Conservation (phyloP, 2,329 filamentous ascomycete species). For the Aspergillus sp. region DNA sequence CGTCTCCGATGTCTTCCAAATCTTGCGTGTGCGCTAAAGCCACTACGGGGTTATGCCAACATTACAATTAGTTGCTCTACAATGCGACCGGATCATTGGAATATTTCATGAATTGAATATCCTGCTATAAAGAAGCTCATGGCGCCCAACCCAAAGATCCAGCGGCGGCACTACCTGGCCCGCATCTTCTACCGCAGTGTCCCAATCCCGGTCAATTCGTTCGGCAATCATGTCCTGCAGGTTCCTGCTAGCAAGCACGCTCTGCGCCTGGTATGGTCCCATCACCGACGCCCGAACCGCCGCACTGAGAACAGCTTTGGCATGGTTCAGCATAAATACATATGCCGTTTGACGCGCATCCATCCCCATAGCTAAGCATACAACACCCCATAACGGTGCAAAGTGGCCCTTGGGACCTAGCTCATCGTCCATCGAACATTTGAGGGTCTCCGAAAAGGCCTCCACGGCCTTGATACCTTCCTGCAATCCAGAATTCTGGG, state of each 20-base stretch:
- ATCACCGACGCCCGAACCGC: slow-evolving; percentile 63
- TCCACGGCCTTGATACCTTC: slow-evolving; percentile 30
- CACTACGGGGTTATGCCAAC: no score
- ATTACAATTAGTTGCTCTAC: no score
- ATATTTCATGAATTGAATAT: slow-evolving; percentile 63
- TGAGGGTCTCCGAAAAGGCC: slow-evolving; percentile 40
- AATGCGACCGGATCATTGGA: not conserved
- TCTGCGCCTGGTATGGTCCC: slow-evolving; percentile 65
- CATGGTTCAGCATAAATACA: slow-evolving; percentile 63
- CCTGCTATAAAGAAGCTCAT: slow-evolving; percentile 65
- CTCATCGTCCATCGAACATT: slow-evolving; percentile 31
- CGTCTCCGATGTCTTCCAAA: no score
- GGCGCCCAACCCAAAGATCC: slow-evolving; percentile 65
- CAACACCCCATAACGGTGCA: slow-evolving; percentile 60
- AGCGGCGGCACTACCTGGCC: slow-evolving; percentile 61
- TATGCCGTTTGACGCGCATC: slow-evolving; percentile 56
- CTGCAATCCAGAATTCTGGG: slow-evolving; percentile 20
- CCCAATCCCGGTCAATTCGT: slow-evolving; percentile 51
- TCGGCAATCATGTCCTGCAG: slow-evolving; percentile 53
- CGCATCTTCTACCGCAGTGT: slow-evolving; percentile 53
- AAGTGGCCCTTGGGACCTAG: slow-evolving; percentile 54
- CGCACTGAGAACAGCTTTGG: slow-evolving; percentile 62
- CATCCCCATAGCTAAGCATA: slow-evolving; percentile 55
- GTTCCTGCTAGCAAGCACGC: slow-evolving; percentile 53
- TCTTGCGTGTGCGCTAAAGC: no score